Base-by-base conservation (phyloP, 208 protist species). In the Paratrypanosoma confusum region DNA sequence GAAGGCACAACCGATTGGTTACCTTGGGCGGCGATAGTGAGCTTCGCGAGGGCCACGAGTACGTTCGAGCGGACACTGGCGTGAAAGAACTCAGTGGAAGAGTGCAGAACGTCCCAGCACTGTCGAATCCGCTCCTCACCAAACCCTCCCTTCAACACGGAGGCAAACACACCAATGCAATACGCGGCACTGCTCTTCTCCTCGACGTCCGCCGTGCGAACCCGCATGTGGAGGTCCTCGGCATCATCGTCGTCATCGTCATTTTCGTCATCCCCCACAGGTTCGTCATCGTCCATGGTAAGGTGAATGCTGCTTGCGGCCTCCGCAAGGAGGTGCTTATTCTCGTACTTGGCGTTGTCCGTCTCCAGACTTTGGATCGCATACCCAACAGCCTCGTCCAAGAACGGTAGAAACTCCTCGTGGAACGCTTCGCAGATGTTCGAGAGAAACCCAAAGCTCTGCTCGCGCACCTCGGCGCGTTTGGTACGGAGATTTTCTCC, bases 181-280 rank as follows among this genome's bases (percentile, higher is more conserved):
- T 93, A 74, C 17, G 85, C 62, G 13, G 83, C 83, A 34, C 71
- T 65, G 17, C 63, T 70, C 73, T 88, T 87, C 48, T 88, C 76
- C 59, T 89, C 77, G 3, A 89, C 53, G 41, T 93, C 80, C 10
- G 77, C 80, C 35, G 77, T 84, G 38, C 76, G 74, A 46, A 89
- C 71, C 37, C 57, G 64, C 38, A 78, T 31, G 50, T 83, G 61
- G 28, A 82, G 68, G 41, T 87, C 77, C 44, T 71, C 57, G 3
- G 57, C 71, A 23, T 75, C 71, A 50, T 64, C 50, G 10, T 42
- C 50, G 3, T 51, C 48, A 37, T 52, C 40, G 50, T 66, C 2
- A 41, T 52, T 58, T 21, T 61, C 59, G 5, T 44, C 57, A 5
- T 54, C 50, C 16, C 50, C 46, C 13, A 21, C 54, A 31, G 1